A percentile compares a stretch with the other conserved stretches of the same genome.
Evolutionary conservation across 2,329 filamentous ascomycete species (phyloP).

Genomic region (Microsporum canis): DNA sequence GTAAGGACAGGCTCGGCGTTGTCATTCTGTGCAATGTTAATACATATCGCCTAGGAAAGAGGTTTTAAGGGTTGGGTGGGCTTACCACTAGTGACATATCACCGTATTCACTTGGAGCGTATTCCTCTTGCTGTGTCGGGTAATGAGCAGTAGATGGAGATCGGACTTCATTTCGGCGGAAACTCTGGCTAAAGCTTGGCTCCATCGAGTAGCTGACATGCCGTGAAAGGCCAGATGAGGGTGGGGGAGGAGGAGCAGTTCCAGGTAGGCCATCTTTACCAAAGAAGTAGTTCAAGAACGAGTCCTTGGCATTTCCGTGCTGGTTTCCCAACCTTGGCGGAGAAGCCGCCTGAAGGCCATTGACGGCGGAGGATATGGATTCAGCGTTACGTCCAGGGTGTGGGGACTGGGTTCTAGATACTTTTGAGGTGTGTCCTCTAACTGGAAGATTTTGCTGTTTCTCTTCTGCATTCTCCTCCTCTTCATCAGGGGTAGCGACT

Average conservation of each 20-base stretch:
- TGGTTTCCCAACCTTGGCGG: constrained; percentile 54
- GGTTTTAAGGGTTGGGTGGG: constrained; percentile 22
- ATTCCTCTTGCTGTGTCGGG: constrained; percentile 29
- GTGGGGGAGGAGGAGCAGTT: constrained; percentile 29
- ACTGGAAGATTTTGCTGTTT: constrained; percentile 42
- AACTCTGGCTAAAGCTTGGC: constrained; percentile 71
- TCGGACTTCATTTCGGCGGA: constrained; percentile 52
- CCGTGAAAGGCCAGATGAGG: constrained; percentile 35
- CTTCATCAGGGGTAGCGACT: constrained; percentile 53
- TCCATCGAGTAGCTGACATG: constrained; percentile 72
- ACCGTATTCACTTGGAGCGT: constrained; percentile 29
- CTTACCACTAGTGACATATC: constrained; percentile 37
- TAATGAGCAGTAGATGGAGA: constrained; percentile 39
- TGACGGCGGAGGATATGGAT: constrained; percentile 57
- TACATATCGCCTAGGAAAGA: constrained; percentile 17
- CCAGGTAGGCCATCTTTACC: constrained; percentile 70
- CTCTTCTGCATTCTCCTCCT: constrained; percentile 36
- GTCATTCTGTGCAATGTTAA: constrained; percentile 19
- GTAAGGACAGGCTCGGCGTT: constrained; percentile 74
- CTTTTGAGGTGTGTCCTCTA: constrained; percentile 51
- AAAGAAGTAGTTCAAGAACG: constrained; percentile 97
- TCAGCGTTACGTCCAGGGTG: constrained; percentile 52
- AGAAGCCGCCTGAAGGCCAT: constrained; percentile 47
- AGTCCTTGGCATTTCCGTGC: constrained; percentile 60
- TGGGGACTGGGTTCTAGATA: constrained; percentile 70